Evolutionary conservation across 176 grass and related monocot species (phyloP), one percentile per base, ranked within the genome.

Genomic region (Eleusine indica): DNA sequence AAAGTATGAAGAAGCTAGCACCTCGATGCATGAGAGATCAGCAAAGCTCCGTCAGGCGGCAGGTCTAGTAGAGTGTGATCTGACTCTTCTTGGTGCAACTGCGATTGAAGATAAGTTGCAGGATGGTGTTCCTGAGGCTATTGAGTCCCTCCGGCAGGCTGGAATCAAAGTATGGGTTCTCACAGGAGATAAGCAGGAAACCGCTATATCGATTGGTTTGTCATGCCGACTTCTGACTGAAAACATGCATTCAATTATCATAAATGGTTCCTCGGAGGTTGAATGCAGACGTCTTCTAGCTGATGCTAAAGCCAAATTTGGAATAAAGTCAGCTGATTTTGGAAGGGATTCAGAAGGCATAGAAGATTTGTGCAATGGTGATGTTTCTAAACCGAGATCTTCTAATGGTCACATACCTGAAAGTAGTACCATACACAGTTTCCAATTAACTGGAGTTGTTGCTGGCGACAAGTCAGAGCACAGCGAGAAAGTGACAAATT

Each of bases 151-250:
- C 63, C 74, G 96, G 64, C 93, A 99, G 73, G 96, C 96, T 80
- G 96, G 96, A 84, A 96, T 99, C 53, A 99, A 99, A 77, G 93
- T 99, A 52, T 99, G 96, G 96, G 91, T 99, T 92, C 89, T 99
- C 19, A 99, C 97, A 25, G 97, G 97, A 58, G 97, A 99, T 92
- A 99, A 99, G 81, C 97, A 99, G 83, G 97, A 99, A 89, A 99
- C 97, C 68, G 97, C 97, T 78, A 96, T 99, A 90, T 99, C 97
- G 1, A 99, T 99, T 73, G 97, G 91, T 84, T 80, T 96, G 81
- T 99, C 97, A 69, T 99, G 97, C 64, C 80, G 87, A 66, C 75
- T 99, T 54, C 80, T 99, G 73, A 94, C 93, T 73, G 87, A 81
- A 92, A 89, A 70, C 77, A 99, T 94, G 93, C 77, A 86, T 61